phyloP scores from a whole-genome alignment of 345 rosid genomes.

The Pugionium dolabratum region DNA sequence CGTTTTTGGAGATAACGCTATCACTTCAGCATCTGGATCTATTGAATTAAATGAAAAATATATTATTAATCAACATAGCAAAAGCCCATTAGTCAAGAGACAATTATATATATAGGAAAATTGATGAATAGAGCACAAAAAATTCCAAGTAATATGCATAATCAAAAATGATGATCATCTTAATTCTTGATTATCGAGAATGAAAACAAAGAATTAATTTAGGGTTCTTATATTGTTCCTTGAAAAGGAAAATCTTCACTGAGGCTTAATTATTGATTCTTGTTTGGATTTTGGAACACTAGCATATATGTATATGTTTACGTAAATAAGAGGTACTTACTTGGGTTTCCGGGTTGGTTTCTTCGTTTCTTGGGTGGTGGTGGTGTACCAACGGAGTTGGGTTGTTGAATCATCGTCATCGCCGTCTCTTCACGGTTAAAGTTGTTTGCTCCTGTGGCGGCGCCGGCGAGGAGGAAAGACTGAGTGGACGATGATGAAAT shows the following conservation, averaged over 20 bases:
- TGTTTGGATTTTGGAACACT: too few species aligned
- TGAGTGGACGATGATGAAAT: conserved; percentile 35
- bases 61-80: neutral
- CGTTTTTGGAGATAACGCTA: conserved; percentile 78
- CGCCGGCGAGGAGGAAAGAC: conserved; percentile 29
- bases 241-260: conserved; percentile 6
- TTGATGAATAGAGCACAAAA: neutral
- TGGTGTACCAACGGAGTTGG: conserved; percentile 38
- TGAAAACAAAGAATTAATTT: neutral
- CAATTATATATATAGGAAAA: neutral
- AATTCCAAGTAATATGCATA: neutral
- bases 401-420: conserved; percentile 26
- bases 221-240: conserved; percentile 12
- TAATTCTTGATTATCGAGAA: conserved; percentile 4
- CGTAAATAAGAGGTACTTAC: conserved; percentile 45
- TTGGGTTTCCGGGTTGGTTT: conserved; percentile 80
- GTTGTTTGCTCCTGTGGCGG: neutral
- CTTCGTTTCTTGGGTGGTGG: conserved; percentile 65
- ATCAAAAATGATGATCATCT: neutral
- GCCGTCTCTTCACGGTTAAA: conserved; percentile 27
- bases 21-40: conserved; percentile 91
- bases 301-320: neutral
- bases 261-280: too few species aligned
- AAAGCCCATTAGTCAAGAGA: too few species aligned
- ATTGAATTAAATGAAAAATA: neutral